Base-by-base conservation (phyloP, 2,329 filamentous ascomycete genomes). In the Talaromyces sp. region DNA sequence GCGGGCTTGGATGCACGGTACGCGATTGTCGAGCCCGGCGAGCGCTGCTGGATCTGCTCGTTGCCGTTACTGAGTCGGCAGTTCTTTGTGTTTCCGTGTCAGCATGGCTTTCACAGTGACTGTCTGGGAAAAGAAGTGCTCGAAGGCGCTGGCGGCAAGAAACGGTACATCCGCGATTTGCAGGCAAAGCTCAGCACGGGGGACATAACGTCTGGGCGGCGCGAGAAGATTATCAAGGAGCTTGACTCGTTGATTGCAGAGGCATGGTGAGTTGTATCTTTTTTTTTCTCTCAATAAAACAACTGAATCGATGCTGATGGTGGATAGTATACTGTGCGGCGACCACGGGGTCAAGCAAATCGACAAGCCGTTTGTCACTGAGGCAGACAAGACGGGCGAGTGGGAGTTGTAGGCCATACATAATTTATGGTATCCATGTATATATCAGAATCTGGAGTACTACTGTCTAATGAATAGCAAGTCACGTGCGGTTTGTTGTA, bases 41-140 rank as follows among this genome's bases (percentile, higher is more conserved):
- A 99, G 79, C 88, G 91, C 71, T 99, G 94, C 75, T 95, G 93
- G 77, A 85, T 89, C 2, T 99, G 94, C 70, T 85, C 87, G 0
- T 77, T 97, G 59, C 94, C 94, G 10, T 78, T 99, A 58, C 81
- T 99, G 17, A 92, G 90, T 70, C 80, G 92, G 58, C 92, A 97
- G 69, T 99, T 99, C 76, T 99, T 97, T 67, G 94, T 99, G 19
- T 99, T 99, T 66, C 94, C 94, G 0, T 99, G 94, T 74, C 94
- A 99, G 79, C 94, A 99, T 75, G 90, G 92, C 3, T 99, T 99
- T 70, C 94, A 99, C 74, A 93, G 90, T 48, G 94, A 99, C 72
- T 99, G 94, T 73, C 77, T 99, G 54, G 93, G 91, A 0, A 88
- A 86, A 68, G 89, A 89, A 70, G 91, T 97, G 0, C 82, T 97